Evolutionary conservation across 805 yeast genomes (phyloP).

Genomic region (Yarrowia sp.): DNA sequence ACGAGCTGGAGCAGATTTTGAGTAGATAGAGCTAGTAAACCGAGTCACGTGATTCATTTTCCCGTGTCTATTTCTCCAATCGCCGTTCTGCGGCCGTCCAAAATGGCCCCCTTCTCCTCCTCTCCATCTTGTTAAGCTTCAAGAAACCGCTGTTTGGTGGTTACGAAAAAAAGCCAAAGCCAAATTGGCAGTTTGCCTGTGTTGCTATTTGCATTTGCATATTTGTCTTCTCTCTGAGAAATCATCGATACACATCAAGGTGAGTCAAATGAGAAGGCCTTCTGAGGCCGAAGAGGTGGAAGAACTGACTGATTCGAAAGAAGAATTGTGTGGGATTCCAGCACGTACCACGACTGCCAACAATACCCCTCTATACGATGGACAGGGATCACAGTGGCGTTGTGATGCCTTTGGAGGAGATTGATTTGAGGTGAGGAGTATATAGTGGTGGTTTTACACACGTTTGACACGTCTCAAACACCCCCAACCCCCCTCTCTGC

Average conservation of each 20-base stretch:
- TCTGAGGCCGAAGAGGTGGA: no score
- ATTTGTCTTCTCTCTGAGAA: conserved; percentile 38
- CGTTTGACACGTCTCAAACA: background rate
- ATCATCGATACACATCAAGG: conserved; percentile 37
- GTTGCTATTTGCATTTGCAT: conserved; percentile 38
- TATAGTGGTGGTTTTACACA: no score
- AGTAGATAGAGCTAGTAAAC: background rate
- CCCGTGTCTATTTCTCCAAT: background rate
- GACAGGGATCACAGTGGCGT: conserved; percentile 9
- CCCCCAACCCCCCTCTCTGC: background rate
- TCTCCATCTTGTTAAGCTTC: conserved; percentile 11
- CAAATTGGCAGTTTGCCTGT: conserved; percentile 34
- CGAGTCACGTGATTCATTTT: background rate
- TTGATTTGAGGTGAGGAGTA: no score
- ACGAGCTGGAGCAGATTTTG: no score
- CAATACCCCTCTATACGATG: no score
- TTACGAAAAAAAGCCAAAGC: conserved; percentile 31
- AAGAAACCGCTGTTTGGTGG: conserved; percentile 5
- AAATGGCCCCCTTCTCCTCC: no score
- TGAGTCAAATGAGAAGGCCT: conserved; percentile 1
- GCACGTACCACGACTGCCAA: no score
- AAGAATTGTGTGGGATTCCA: no score
- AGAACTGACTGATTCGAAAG: no score
- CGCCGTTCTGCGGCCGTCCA: no score
- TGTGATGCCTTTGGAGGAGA: background rate